A percentile compares a stretch with the other conserved stretches of the same genome.
Evolutionary conservation across 2,329 filamentous ascomycete species (phyloP).

Genomic region (Capronia americana): DNA sequence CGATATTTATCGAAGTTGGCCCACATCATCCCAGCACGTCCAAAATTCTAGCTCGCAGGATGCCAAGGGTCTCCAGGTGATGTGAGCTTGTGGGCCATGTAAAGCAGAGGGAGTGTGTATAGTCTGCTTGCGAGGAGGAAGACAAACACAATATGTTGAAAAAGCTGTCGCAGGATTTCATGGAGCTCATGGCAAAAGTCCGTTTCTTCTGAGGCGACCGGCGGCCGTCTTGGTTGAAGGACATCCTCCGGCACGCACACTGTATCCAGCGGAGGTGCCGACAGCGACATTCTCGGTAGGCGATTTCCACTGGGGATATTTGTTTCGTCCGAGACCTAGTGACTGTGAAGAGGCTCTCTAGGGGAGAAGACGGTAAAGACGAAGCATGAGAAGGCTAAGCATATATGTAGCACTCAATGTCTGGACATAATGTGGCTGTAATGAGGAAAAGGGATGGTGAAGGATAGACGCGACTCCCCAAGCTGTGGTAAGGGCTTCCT

Average conservation of each 20-base stretch:
- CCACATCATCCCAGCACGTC: conserved; percentile 14
- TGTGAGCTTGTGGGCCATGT: conserved; percentile 31
- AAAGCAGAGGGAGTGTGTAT: conserved; percentile 34
- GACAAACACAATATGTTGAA: conserved; percentile 30
- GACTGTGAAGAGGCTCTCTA: not conserved
- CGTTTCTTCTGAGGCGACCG: not conserved
- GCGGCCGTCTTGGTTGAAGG: not conserved
- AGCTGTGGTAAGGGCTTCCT: not conserved
- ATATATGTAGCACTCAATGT: not conserved
- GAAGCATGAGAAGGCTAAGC: conserved; percentile 2
- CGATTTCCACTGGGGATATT: not conserved
- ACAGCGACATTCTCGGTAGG: not conserved
- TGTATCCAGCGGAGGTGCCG: not conserved
- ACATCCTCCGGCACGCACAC: not conserved
- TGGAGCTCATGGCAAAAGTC: conserved; percentile 44
- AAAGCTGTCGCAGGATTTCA: conserved; percentile 25
- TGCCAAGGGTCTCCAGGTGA: conserved; percentile 25
- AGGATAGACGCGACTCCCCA: not conserved
- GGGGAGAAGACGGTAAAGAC: not conserved
- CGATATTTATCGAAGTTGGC: conserved; percentile 14
- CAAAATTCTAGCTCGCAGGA: conserved; percentile 25
- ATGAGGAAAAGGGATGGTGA: not conserved
- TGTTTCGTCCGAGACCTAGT: not conserved
- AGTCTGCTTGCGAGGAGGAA: conserved; percentile 29
- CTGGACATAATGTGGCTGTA: not conserved